These are phyloP conservation scores for Sordariomycetes sp. DNA, from an alignment of 2,329 filamentous ascomycete genomes.

Conservation along the genomic window DNA sequence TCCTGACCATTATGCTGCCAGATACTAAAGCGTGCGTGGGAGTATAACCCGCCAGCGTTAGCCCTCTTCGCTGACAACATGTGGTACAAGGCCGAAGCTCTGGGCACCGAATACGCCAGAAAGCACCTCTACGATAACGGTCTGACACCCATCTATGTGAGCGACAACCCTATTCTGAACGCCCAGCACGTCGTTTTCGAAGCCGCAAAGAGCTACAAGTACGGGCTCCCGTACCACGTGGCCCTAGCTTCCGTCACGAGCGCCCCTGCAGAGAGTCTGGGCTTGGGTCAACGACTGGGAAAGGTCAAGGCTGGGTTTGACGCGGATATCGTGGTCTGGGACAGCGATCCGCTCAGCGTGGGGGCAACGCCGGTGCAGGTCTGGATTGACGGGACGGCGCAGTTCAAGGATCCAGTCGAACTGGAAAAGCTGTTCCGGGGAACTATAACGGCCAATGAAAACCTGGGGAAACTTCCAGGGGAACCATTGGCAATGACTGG, in stretches of 20 bases:
- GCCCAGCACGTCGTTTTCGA: conserved; percentile 58
- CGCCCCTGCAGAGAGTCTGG: conserved; percentile 42
- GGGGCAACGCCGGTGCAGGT: conserved; percentile 47
- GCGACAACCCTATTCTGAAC: conserved; percentile 57
- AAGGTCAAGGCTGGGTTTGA: conserved; percentile 49
- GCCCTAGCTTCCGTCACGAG: conserved; percentile 45
- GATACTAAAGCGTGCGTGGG: conserved; percentile 43
- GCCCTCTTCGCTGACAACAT: conserved; percentile 61
- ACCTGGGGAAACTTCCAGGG: conserved; percentile 25
- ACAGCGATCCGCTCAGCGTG: conserved; percentile 46
- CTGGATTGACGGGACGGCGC: conserved; percentile 48
- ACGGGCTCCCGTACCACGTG: conserved; percentile 46
- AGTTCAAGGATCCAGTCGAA: conserved; percentile 40
- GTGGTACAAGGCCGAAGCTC: conserved; percentile 58
- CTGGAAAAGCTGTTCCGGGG: conserved; percentile 31
- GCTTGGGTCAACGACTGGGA: conserved; percentile 42
- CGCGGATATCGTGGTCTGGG: conserved; percentile 49
- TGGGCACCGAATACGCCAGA: conserved; percentile 51
- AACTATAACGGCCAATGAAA: conserved; percentile 22
- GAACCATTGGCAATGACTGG: conserved; percentile 19
- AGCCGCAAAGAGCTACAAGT: conserved; percentile 44
- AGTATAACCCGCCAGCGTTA: conserved; percentile 35
- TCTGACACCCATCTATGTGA: conserved; percentile 53
- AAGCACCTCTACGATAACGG: conserved; percentile 52
- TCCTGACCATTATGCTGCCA: conserved; percentile 7